These are phyloP conservation scores for Fusarium sp. DNA, from an alignment of 2,329 filamentous ascomycete genomes.

Conservation along the genomic window DNA sequence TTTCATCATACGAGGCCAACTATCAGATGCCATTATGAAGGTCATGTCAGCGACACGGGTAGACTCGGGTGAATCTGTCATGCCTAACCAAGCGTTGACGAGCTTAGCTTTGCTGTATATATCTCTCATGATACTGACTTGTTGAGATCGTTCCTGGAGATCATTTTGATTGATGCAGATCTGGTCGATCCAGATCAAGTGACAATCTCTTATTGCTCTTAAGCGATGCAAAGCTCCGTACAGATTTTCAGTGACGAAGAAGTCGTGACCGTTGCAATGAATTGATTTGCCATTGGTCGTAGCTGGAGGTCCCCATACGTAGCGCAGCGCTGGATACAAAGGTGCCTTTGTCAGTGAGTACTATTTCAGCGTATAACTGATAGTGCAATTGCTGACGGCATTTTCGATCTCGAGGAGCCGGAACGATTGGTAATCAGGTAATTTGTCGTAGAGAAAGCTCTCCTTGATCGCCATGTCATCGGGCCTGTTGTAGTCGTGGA, in stretches of 20 bases:
- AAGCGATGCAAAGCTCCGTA: neutral
- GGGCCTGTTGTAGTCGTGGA: too few species aligned
- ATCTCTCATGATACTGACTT: neutral
- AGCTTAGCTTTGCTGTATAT: neutral
- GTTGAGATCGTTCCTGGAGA: neutral
- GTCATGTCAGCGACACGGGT: neutral
- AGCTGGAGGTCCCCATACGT: neutral
- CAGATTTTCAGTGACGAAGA: neutral
- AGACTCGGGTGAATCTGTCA: neutral
- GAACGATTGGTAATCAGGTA: neutral
- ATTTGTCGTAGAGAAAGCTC: neutral
- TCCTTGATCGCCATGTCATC: neutral
- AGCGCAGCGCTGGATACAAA: neutral
- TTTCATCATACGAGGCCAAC: fast-evolving
- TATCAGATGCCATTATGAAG: neutral
- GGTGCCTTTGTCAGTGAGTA: neutral
- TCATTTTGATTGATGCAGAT: neutral
- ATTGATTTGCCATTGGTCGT: neutral
- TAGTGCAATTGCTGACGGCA: too few species aligned
- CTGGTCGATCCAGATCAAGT: neutral
- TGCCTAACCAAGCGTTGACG: neutral
- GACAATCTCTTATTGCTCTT: fast-evolving
- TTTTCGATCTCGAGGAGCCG: neutral
- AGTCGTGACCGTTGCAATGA: neutral
- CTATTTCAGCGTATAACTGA: neutral